Evolutionary conservation across 2,329 filamentous ascomycete species (phyloP).

Genomic region (Paraphoma chrysanthemicola): DNA sequence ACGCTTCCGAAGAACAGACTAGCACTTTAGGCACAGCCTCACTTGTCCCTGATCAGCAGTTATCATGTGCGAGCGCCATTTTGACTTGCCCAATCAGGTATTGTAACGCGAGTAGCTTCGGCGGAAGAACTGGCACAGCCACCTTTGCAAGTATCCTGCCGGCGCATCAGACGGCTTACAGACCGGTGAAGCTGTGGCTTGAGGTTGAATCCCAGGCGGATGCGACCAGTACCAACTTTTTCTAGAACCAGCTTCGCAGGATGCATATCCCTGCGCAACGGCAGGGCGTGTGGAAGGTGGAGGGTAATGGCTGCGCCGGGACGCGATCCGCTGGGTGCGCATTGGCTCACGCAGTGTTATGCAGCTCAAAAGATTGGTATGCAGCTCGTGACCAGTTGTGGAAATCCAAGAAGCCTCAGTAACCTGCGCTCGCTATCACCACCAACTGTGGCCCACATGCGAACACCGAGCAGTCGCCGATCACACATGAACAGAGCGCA

Average conservation of each 20-base stretch:
- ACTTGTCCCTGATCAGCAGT: constrained; percentile 1
- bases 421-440: not conserved
- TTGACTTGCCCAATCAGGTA: not conserved
- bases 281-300: not conserved
- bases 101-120: not conserved
- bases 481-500: not conserved
- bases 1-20: not conserved
- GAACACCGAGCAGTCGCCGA: not conserved
- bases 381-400: not conserved
- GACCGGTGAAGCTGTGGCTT: constrained; percentile 2
- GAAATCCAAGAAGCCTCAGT: not conserved
- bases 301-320: not conserved
- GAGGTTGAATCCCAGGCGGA: not conserved
- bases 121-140: not conserved
- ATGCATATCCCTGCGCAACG: not conserved
- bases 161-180: too few relatives aligned
- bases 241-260: not conserved
- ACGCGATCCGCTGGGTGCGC: not conserved
- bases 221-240: not conserved
- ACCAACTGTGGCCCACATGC: not conserved
- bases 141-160: not conserved
- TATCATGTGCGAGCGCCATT: not conserved
- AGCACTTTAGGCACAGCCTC: not conserved
- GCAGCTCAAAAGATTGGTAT: not conserved
- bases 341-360: not conserved